A percentile compares a stretch with the other conserved stretches of the same genome.
These are phyloP conservation scores for Puccinia polysora DNA, from an alignment of 1,284 basidiomycete species.

Conservation along the genomic window DNA sequence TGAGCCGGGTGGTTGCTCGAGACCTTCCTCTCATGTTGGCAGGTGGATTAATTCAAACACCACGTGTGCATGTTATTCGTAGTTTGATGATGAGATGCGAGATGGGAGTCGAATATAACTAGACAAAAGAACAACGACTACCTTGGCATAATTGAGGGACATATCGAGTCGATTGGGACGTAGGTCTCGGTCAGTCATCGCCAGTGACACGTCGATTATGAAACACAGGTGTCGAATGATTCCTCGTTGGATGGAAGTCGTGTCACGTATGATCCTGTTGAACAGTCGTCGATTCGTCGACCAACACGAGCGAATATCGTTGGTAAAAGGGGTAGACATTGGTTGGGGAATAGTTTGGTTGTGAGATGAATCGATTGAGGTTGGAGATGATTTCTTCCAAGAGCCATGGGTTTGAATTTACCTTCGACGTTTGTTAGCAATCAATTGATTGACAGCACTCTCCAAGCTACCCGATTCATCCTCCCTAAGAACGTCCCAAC, in stretches of 20 bases:
- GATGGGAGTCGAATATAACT: neutral
- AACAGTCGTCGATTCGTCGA: neutral
- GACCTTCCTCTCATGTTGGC: neutral
- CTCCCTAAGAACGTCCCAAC: conserved; percentile 95
- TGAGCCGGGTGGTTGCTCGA: too few species aligned
- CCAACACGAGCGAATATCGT: conserved; percentile 9
- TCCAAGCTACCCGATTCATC: conserved; percentile 89
- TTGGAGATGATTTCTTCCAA: conserved; percentile 1
- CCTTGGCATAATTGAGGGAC: conserved; percentile 74
- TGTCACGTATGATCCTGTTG: conserved; percentile 61
- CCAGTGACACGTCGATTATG: conserved; percentile 78
- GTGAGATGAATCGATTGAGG: conserved; percentile 2
- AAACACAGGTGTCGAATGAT: conserved; percentile 94
- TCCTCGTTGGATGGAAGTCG: conserved; percentile 79
- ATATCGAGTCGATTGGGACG: conserved; percentile 86
- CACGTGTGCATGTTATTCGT: neutral
- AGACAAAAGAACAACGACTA: too few species aligned
- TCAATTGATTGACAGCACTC: conserved; percentile 77
- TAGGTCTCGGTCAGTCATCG: conserved; percentile 94
- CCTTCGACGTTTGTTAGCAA: conserved; percentile 81
- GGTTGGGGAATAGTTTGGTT: too few species aligned
- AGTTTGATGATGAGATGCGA: neutral
- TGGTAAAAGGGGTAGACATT: conserved; percentile 58
- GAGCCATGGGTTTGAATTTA: conserved; percentile 54
- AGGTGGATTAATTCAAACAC: neutral